phyloP scores from a whole-genome alignment of 768 basidiomycete genomes.

The Hygrophorus pudorinus region DNA sequence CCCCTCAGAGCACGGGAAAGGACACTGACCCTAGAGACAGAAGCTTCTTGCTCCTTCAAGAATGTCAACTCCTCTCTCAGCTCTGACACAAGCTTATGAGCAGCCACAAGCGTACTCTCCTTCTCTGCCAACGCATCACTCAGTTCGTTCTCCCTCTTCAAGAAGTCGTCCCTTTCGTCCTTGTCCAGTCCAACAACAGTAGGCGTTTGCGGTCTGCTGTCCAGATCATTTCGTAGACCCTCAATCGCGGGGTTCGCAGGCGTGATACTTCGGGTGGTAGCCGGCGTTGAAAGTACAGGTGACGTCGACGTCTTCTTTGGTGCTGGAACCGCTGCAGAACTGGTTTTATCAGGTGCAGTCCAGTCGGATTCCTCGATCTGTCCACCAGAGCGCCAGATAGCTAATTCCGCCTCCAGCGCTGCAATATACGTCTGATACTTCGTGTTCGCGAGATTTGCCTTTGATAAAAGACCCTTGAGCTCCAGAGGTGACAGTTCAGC shows the following conservation, averaged over 20 bases:
- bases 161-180: slow-evolving; percentile 96
- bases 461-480: slow-evolving; percentile 84
- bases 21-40: slow-evolving; percentile 56
- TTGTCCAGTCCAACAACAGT: slow-evolving; percentile 82
- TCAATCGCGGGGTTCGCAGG: slow-evolving; percentile 68
- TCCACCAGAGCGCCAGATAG: slow-evolving; percentile 83
- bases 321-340: slow-evolving; percentile 38
- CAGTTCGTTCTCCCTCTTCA: slow-evolving; percentile 92
- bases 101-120: slow-evolving; percentile 69
- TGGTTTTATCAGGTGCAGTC: slow-evolving; percentile 50
- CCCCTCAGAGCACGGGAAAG: slow-evolving; percentile 1
- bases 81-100: slow-evolving; percentile 82
- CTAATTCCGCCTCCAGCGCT: slow-evolving; percentile 83
- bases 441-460: slow-evolving; percentile 80
- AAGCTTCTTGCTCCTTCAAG: slow-evolving; percentile 84
- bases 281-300: slow-evolving; percentile 39
- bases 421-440: slow-evolving; percentile 81
- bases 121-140: slow-evolving; percentile 88
- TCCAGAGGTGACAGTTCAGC: slow-evolving; percentile 94
- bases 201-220: slow-evolving; percentile 88
- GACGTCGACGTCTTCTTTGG: slow-evolving; percentile 60
- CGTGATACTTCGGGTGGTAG: slow-evolving; percentile 51
- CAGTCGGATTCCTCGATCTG: slow-evolving; percentile 77
- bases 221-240: slow-evolving; percentile 58
- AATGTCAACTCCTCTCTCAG: slow-evolving; percentile 81